Base-by-base conservation (phyloP, 2,329 filamentous ascomycete genomes). In the Fusarium sp. region DNA sequence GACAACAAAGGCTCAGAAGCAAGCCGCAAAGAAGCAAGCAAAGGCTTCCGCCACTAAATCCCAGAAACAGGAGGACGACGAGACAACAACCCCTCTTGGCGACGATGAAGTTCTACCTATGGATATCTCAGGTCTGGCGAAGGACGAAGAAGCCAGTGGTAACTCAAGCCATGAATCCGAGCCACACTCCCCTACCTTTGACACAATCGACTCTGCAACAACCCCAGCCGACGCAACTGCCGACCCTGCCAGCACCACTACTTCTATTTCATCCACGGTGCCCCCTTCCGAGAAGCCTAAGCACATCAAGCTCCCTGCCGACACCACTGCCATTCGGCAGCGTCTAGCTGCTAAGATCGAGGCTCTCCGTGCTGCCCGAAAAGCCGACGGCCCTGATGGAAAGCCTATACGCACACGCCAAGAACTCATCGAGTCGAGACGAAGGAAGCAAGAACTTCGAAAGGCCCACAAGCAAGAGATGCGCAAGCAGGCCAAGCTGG, bases 381-480 rank as follows among this genome's bases (percentile, higher is more conserved):
- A 97, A 78, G 94, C 95, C 7, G 93, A 96, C 72, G 93, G 92
- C 7, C 85, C 90, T 1, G 90, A 96, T 72, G 93, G 93, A 62
- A 90, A 91, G 74, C 78, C 78, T 17, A 92, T 95, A 58, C 89
- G 92, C 67, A 97, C 93, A 63, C 88, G 96, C 64, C 92, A 97
- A 80, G 94, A 98, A 76, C 86, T 99, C 14, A 93, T 99, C 72
- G 96, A 98, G 79, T 88, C 92, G 44, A 88, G 96, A 41, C 88
- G 96, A 67, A 89, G 90, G 76, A 97, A 97, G 81, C 92, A 97
- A 77, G 91, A 93, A 62, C 89, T 94, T 78, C 89, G 93, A 65
- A 95, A 94, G 77, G 90, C 89, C 22, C 91, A 95, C 75, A 98
- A 97, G 83, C 96, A 97, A 79, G 92, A 95, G 75, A 82, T 94